A percentile compares a stretch with the other conserved stretches of the same genome.
These are phyloP conservation scores for Eutypella sp. DNA, from an alignment of 2,329 filamentous ascomycete genomes.

Conservation along the genomic window DNA sequence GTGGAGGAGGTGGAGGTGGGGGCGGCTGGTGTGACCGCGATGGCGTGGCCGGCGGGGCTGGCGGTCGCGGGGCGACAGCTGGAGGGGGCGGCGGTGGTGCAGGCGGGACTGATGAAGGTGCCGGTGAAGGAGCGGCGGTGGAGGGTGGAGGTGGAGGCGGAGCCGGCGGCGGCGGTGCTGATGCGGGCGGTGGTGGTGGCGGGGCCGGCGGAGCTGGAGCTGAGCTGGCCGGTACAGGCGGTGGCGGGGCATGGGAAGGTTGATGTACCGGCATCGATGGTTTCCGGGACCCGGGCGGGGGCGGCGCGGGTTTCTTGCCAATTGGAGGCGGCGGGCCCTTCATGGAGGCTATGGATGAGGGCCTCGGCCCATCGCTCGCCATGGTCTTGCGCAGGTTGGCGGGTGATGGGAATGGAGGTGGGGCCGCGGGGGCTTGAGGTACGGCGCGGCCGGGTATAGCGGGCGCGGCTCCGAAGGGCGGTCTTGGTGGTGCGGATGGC, in stretches of 20 bases:
- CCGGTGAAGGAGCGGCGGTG: conserved; percentile 32
- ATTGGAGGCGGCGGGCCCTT: conserved; percentile 72
- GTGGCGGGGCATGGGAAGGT: conserved; percentile 15
- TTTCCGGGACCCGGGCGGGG: conserved; percentile 56
- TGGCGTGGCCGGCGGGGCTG: conserved; percentile 16
- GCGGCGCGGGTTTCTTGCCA: conserved; percentile 70
- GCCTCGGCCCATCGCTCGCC: conserved; percentile 45
- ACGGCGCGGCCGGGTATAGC: conserved; percentile 46
- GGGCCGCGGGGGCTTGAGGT: conserved; percentile 41
- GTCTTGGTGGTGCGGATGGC: conserved; percentile 46
- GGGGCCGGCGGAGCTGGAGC: conserved; percentile 31
- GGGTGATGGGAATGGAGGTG: conserved; percentile 48
- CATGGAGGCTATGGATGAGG: conserved; percentile 52
- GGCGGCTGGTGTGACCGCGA: conserved; percentile 30
- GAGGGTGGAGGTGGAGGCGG: conserved; percentile 36
- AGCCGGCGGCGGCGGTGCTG: conserved; percentile 37
- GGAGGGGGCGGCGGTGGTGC: conserved; percentile 30
- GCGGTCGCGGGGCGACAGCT: conserved; percentile 17
- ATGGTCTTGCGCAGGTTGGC: conserved; percentile 57
- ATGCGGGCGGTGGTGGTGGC: conserved; percentile 33
- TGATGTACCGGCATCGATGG: conserved; percentile 34
- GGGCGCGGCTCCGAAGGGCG: conserved; percentile 53
- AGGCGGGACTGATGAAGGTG: conserved; percentile 27
- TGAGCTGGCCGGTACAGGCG: conserved; percentile 25
- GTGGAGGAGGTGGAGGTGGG: conserved; percentile 33